These are phyloP conservation scores for Pulicaria dysenterica DNA, from an alignment of 129 eudicot genomes.

Conservation along the genomic window DNA sequence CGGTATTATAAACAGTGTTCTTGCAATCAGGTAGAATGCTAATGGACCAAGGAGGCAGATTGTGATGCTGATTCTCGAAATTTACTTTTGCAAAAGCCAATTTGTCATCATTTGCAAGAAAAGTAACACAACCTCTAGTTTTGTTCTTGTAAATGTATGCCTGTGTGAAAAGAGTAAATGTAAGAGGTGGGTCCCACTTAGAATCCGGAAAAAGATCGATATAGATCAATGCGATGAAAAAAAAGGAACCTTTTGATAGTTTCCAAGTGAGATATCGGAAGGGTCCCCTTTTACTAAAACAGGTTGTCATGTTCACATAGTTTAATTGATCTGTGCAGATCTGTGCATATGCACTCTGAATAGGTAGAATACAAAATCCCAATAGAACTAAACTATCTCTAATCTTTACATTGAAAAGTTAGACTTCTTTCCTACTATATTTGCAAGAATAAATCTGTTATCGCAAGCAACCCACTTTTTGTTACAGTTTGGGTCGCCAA, in stretches of 20 bases:
- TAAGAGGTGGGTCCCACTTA: conserved; percentile 6
- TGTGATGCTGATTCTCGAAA: conserved; percentile 62
- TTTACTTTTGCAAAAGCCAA: conserved; percentile 71
- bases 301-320: conserved; percentile 94
- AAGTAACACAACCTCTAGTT: conserved; percentile 88
- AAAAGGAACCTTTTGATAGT: conserved; percentile 77
- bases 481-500: no score
- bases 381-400: no score
- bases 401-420: no score
- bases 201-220: background rate
- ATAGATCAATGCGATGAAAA: background rate
- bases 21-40: conserved; percentile 99
- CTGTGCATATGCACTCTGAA: no score
- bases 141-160: conserved; percentile 77
- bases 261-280: conserved; percentile 60
- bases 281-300: conserved; percentile 81
- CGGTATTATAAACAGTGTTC: conserved; percentile 91
- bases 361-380: no score
- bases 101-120: conserved; percentile 83
- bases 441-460: no score
- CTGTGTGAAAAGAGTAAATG: conserved; percentile 39
- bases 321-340: conserved; percentile 93
- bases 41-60: conserved; percentile 97
- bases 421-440: no score
- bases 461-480: no score